Evolutionary conservation across 2,329 filamentous ascomycete species (phyloP).

Genomic region (Coleophoma cylindrospora): DNA sequence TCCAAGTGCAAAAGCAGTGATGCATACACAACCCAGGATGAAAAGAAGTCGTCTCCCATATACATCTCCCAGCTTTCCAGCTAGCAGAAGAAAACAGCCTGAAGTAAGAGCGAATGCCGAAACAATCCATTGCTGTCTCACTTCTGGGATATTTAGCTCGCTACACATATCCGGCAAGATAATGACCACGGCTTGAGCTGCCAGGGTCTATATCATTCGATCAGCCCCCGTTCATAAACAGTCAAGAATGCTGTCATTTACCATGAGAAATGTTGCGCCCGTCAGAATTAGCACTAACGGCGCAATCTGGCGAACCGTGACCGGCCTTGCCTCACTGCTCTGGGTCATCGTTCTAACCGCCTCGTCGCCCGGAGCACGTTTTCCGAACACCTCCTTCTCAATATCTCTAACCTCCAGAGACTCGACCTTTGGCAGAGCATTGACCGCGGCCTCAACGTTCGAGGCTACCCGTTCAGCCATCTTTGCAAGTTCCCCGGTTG

Average conservation of each 20-base stretch:
- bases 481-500: too few species aligned
- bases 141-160: constrained; percentile 21
- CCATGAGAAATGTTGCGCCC: constrained; percentile 20
- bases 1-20: constrained; percentile 50
- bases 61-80: constrained; percentile 45
- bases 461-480: too few species aligned
- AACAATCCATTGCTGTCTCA: constrained; percentile 25
- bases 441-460: too few species aligned
- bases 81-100: constrained; percentile 42
- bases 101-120: constrained; percentile 35
- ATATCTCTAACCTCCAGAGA: too few species aligned
- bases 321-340: constrained; percentile 9
- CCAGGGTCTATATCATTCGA: constrained; percentile 39
- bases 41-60: constrained; percentile 42
- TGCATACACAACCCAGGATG: constrained; percentile 49
- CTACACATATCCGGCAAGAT: constrained; percentile 31
- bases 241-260: constrained; percentile 3
- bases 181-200: constrained; percentile 54
- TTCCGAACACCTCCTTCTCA: too few species aligned
- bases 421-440: too few species aligned
- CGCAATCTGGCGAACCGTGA: constrained; percentile 19
- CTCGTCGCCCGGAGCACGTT: too few species aligned
- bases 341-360: too few species aligned
- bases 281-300: constrained; percentile 19
- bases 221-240: not conserved